Base-by-base conservation (phyloP, 1,284 basidiomycete species). In the Singerocomus inundabilis region DNA sequence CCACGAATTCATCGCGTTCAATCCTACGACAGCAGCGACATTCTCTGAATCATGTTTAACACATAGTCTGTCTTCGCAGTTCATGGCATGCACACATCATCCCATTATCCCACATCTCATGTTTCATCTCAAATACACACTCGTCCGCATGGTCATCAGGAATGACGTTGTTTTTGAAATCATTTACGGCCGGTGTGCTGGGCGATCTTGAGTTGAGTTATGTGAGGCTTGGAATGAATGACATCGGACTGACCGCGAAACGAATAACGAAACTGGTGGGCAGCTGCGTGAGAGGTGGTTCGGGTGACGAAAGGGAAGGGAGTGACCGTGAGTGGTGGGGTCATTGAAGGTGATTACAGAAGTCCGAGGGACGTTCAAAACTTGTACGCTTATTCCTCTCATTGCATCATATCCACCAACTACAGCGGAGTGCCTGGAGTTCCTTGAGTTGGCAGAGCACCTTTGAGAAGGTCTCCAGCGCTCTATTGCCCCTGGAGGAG, bases 201-300 rank as follows among this genome's bases (percentile, higher is more conserved):
- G 81, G 77, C 0, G 81, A 83, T 39, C 74, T 74, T 6, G 82
- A 82, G 38, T 53, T 71, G 0, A 57, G 69, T 12, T 61, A 79
- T 15, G 54, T 64, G 4, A 68, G 79, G 29, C 72, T 77, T 5
- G 77, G 78, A 4, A 77, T 71, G 1, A 77, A 76, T 5, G 79
- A 82, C 47, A 76, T 73, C 28, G 81, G 79, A 0, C 63, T 75
- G 3, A 69, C 67, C 7, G 77, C 78, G 15, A 86, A 88, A 65
- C 69, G n/a, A n/a, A n/a, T n/a, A n/a, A n/a, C n/a, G 86, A 41
- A 88, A 91, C 52, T 92, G 89, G 90, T 92, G 90, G 86, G 84
- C 85, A 0, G 76, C 81, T 0, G 81, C 87, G 15, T 72, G n/a
- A n/a, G 84, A 31, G 90, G 71, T 92, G 4, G 75, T 81, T 12